Conservation (phyloP, 208 protist species). For the Trypanosoma cruzi region DNA sequence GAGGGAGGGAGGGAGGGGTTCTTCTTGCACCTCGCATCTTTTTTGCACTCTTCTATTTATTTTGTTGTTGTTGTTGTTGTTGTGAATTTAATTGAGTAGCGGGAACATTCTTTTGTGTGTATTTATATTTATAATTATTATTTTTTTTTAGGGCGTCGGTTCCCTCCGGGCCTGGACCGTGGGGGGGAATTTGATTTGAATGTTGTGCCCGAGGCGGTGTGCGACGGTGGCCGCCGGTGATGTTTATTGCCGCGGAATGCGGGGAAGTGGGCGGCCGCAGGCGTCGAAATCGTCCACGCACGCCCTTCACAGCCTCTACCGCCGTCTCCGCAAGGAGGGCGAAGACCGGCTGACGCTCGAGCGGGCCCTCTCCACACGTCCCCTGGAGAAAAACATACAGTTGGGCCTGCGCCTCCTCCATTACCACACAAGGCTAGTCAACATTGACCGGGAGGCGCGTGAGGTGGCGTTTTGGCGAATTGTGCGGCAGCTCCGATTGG, state of each 20-base stretch:
- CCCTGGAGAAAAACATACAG: constrained; percentile 46
- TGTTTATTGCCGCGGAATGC: not conserved
- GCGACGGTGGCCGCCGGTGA: not conserved
- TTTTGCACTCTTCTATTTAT: not conserved
- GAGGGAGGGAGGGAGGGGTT: not conserved
- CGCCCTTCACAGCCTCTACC: constrained; percentile 62
- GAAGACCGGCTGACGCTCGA: constrained; percentile 74
- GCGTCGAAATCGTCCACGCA: not conserved
- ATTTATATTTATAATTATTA: not conserved
- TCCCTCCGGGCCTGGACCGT: too few species aligned
- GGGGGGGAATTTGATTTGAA: not conserved
- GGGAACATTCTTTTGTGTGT: not conserved
- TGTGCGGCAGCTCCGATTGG: constrained; percentile 35
- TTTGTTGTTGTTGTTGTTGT: too few species aligned
- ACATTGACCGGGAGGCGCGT: constrained; percentile 39
- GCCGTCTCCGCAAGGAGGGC: constrained; percentile 71
- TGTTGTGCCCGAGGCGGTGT: not conserved
- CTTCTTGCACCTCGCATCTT: not conserved
- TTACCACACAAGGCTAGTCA: constrained; percentile 60
- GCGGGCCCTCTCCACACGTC: constrained; percentile 54
- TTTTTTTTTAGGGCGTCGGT: too few species aligned
- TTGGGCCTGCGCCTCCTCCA: constrained; percentile 65
- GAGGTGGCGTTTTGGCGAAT: constrained; percentile 39
- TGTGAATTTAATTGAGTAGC: too few species aligned
- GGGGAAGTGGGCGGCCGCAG: not conserved